phyloP scores from a whole-genome alignment of 2,329 filamentous ascomycete species.

The Botrytis squamosa region DNA sequence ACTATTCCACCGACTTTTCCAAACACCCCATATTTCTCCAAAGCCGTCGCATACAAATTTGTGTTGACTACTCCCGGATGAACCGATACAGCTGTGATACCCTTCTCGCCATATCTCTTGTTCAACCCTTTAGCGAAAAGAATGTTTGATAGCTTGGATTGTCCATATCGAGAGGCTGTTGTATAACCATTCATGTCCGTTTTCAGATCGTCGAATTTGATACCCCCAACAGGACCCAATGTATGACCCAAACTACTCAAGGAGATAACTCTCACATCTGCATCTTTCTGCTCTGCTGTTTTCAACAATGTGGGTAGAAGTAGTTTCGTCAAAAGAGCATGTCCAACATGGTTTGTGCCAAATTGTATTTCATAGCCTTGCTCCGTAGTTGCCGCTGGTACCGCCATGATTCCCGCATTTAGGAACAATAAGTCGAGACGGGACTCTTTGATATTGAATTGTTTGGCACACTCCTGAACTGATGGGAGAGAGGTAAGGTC shows the following conservation, averaged over 20 bases:
- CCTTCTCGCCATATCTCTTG: conserved; percentile 38
- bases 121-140: conserved; percentile 45
- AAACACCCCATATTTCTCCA: conserved; percentile 1
- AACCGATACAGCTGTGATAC: conserved; percentile 41
- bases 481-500: conserved; percentile 48
- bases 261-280: conserved; percentile 26
- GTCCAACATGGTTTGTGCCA: conserved; percentile 50
- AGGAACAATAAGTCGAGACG: conserved; percentile 48
- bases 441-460: conserved; percentile 40
- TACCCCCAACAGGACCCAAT: conserved; percentile 21
- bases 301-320: conserved; percentile 40
- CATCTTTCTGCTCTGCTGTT: conserved; percentile 27
- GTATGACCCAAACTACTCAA: conserved; percentile 19
- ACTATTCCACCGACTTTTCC: conserved; percentile 11
- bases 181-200: conserved; percentile 12
- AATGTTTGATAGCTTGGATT: conserved; percentile 50
- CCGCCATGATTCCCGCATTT: conserved; percentile 48
- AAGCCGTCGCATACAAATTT: conserved; percentile 16
- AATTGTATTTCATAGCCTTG: conserved; percentile 52
- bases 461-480: conserved; percentile 44
- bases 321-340: conserved; percentile 45
- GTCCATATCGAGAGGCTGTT: conserved; percentile 41
- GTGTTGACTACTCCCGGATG: conserved; percentile 42
- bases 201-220: conserved; percentile 36
- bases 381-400: conserved; percentile 41